Evolutionary conservation across 2,329 filamentous ascomycete species (phyloP), one percentile per base, ranked within the genome.

Genomic region (Cordyceps cicadae): DNA sequence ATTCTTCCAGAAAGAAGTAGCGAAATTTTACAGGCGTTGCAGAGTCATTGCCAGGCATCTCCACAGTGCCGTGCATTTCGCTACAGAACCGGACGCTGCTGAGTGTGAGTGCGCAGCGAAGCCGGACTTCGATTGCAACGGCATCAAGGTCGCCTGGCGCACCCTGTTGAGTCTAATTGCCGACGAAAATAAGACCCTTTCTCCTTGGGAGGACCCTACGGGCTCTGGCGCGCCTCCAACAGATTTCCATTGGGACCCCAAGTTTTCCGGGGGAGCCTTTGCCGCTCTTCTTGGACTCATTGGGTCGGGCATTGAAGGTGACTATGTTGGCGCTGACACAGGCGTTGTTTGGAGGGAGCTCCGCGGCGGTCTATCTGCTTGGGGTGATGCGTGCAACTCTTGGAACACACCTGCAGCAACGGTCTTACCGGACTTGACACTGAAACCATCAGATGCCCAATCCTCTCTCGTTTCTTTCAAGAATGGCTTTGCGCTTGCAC

Each of bases 391-490:
- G 8, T 34, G 50, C 19, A 54, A 60, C 26, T 37, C 29, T 26
- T 60, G 58, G 58, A 60, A 60, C 34, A 32, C 58, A n/a, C 58
- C 58, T 6, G n/a, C 54, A 7, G 50, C 58, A 11, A 60, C 58
- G 3, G 39, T 60, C 17, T n/a, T 60, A 29, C 58, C 58, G 8
- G 43, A 29, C 24, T 26, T 60, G 21, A 49, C 58, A 7, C 17
- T 60, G 41, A 26, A n/a, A 5, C 50, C 26, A 14, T 54, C 58
- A 9, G 50, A 54, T 2, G 14, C n/a, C 15, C 50, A 60, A 9
- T 41, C 26, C 1, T 41, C 34, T 15, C 26, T 60, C 9, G 19
- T 60, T n/a, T 41, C 58, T 17, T 60, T 60, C 50, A 60, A 60
- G 17, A 60, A 60, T 49, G 58, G 58, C 6, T 60, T 60, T 19